phyloP scores from a whole-genome alignment of 2,329 filamentous ascomycete genomes.

The Fusarium oligoseptatum region DNA sequence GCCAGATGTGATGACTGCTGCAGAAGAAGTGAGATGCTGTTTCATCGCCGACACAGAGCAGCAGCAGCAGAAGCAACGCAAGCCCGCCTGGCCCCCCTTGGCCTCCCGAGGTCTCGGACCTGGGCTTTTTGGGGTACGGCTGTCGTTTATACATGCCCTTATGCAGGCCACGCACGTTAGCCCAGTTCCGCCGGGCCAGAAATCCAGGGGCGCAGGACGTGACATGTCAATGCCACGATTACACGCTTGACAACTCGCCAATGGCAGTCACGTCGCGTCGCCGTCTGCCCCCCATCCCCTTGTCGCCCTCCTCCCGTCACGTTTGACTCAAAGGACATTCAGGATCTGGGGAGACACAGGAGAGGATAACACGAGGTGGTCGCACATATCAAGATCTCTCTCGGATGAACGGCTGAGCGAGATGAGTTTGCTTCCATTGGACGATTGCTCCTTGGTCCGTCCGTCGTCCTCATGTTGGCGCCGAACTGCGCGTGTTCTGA shows the following conservation, averaged over 20 bases:
- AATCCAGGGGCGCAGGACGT: constrained; percentile 27
- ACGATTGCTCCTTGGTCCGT: constrained; percentile 19
- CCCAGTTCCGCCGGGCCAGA: constrained; percentile 10
- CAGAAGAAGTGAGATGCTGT: constrained; percentile 27
- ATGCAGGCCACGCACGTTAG: constrained; percentile 34
- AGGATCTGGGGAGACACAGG: not conserved
- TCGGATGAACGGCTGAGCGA: constrained; percentile 23
- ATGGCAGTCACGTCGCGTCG: constrained; percentile 4
- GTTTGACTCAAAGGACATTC: not conserved
- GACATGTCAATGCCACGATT: constrained; percentile 13
- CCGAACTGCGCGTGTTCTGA: not conserved
- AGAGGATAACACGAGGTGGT: not conserved
- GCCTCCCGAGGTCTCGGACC: constrained; percentile 31
- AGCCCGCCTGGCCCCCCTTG: constrained; percentile 15
- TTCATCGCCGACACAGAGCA: constrained; percentile 28
- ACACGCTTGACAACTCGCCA: constrained; percentile 14
- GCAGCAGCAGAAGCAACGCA: not conserved
- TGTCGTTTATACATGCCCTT: constrained; percentile 19
- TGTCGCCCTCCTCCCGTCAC: not conserved
- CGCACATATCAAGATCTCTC: constrained; percentile 23
- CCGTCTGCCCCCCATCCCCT: not conserved
- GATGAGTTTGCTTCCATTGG: constrained; percentile 15
- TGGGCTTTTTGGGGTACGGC: constrained; percentile 19
- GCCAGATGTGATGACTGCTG: constrained; percentile 12
- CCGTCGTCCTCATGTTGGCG: not conserved